Evolutionary conservation across 768 basidiomycete species (phyloP).

Genomic region (Pulveroboletus sp.): DNA sequence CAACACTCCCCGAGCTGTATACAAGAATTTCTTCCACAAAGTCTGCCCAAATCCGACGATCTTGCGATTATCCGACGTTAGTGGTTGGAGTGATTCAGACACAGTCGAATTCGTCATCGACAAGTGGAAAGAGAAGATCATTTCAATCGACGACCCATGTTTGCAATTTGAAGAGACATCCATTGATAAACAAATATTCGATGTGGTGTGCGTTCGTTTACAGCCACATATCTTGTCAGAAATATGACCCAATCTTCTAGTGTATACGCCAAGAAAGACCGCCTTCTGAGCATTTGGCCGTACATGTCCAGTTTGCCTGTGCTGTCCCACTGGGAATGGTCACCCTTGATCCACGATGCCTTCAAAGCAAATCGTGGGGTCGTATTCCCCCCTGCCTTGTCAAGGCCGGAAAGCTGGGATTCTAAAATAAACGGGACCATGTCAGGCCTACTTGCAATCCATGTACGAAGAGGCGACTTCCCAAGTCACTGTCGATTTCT

Average conservation of each 20-base stretch:
- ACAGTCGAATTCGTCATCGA: slow-evolving; percentile 31
- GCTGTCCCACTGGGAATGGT: slow-evolving; percentile 35
- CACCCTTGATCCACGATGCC: slow-evolving; percentile 29
- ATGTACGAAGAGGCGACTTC: slow-evolving; percentile 51
- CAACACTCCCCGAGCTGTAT: slow-evolving; percentile 31
- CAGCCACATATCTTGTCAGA: not conserved
- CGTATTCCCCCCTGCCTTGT: slow-evolving; percentile 18
- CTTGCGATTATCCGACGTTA: slow-evolving; percentile 27
- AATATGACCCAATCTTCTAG: slow-evolving; percentile 16
- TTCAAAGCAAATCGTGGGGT: slow-evolving; percentile 17
- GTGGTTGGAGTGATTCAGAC: slow-evolving; percentile 17
- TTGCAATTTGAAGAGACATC: slow-evolving; percentile 31
- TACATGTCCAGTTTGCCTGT: slow-evolving; percentile 31
- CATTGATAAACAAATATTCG: slow-evolving; percentile 17
- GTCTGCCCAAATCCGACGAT: slow-evolving; percentile 36
- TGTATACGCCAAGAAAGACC: slow-evolving; percentile 26
- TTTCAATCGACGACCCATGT: slow-evolving; percentile 34
- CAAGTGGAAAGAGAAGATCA: slow-evolving; percentile 34
- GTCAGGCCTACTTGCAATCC: slow-evolving; percentile 42
- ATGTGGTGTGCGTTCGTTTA: slow-evolving; percentile 14
- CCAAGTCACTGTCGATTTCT: slow-evolving; percentile 40
- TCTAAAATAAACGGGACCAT: slow-evolving; percentile 9
- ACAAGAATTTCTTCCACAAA: slow-evolving; percentile 33
- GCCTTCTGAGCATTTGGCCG: slow-evolving; percentile 34
- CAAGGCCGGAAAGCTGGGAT: slow-evolving; percentile 2